These are phyloP conservation scores for Periconia digitata DNA, from an alignment of 2,329 filamentous ascomycete genomes.

Conservation along the genomic window DNA sequence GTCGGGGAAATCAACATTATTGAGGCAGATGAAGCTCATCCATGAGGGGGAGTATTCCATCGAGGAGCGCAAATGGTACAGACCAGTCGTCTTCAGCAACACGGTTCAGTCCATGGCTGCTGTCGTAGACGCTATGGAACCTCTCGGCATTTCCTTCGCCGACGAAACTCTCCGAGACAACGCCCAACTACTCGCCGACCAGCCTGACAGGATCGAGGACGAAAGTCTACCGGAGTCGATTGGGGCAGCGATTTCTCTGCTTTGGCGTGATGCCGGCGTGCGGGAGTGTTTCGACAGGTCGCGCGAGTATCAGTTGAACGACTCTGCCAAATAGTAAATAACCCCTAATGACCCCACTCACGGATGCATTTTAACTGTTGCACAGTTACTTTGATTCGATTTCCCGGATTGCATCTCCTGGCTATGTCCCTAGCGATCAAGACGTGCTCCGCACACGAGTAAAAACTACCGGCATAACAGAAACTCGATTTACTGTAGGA, in stretches of 20 bases:
- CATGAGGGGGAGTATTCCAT: slow-evolving; percentile 98
- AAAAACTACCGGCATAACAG: slow-evolving; percentile 96
- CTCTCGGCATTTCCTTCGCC: slow-evolving; percentile 76
- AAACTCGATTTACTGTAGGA: slow-evolving; percentile 93
- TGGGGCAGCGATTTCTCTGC: slow-evolving; percentile 84
- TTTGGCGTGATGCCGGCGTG: slow-evolving; percentile 91
- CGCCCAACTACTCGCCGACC: slow-evolving; percentile 98
- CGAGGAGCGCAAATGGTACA: slow-evolving; percentile 73
- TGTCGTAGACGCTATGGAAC: slow-evolving; percentile 70
- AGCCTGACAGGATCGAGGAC: slow-evolving; percentile 93
- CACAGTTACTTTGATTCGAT: slow-evolving; percentile 93
- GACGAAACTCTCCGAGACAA: slow-evolving; percentile 94
- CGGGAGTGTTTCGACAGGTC: slow-evolving; percentile 95
- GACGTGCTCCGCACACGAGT: slow-evolving; percentile 94
- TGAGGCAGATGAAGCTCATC: slow-evolving; percentile 99
- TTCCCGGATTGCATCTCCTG: slow-evolving; percentile 82
- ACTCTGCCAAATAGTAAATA: slow-evolving; percentile 91
- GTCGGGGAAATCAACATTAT: slow-evolving; percentile 91
- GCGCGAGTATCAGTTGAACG: slow-evolving; percentile 93
- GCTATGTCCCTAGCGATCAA: slow-evolving; percentile 94
- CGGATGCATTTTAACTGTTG: slow-evolving; percentile 17
- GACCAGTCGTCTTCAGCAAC: slow-evolving; percentile 73
- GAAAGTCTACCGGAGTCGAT: slow-evolving; percentile 93
- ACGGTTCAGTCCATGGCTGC: slow-evolving; percentile 71
- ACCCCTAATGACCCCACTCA: not conserved